Evolutionary conservation across 2,329 filamentous ascomycete genomes (phyloP), one percentile per base, ranked within the genome.

Genomic region (Atkinsonella hypoxylon): DNA sequence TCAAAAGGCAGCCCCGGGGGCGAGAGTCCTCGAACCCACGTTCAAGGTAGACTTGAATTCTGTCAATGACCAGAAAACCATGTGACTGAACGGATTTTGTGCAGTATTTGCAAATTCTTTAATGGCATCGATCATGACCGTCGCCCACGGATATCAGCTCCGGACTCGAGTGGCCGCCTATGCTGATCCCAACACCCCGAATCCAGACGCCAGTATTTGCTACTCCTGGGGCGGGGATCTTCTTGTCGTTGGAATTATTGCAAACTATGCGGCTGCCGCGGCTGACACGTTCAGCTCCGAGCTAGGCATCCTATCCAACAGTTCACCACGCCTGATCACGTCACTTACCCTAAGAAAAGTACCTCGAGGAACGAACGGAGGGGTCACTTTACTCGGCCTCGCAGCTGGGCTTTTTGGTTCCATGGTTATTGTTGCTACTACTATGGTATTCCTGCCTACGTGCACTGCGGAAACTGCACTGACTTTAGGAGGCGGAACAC

Each of bases 271-370:
- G 26, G 87, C 88, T 46, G 89, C 95, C 10, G 82, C 89, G 18
- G 88, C 91, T 47, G 93, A 98, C 66, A 98, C 93, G 0, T 93
- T 96, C 65, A 90, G 87, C 51, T 95, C 89, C 11, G 93, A 98
- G 70, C 81, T 98, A 18, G 93, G 93, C 13, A 98, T 98, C 51
- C 75, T 98, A 12, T 85, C 90, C 7, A 79, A 76, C 53, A 77
- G 77, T 22, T 72, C 79, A 43, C 93, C 93, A 9, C 82, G 90
- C 36, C 79, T 98, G 38, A 91, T 98, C 63, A 96, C 89, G 4
- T 90, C 87, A 13, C 81, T 77, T 15, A 81, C 70, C 4, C 76
- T 93, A 61, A 83, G 86, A 53, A 77, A 80, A 56, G 93, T 97
- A 0, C 90, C 93, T 0, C 84, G 80, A 1, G 93, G 93, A 47